Evolutionary conservation across 1,284 basidiomycete species (phyloP).

Genomic region (Anthracocystis walkeri): DNA sequence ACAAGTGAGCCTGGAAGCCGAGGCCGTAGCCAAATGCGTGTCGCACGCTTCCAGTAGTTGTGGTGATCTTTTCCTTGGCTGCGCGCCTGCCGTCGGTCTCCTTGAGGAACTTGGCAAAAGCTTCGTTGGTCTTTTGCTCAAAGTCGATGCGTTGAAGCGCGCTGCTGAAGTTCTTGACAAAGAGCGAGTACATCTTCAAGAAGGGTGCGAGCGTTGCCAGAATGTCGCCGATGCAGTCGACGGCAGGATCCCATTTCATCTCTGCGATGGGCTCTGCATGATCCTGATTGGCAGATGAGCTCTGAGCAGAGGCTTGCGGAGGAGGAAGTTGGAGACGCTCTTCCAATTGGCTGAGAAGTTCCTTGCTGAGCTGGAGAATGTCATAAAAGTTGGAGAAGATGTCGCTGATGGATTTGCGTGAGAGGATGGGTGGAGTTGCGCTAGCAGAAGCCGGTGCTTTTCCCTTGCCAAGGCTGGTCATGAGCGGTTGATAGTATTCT

Average conservation of each 20-base stretch:
- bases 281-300: conserved; percentile 71
- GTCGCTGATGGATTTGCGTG: conserved; percentile 77
- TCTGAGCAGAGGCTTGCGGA: conserved; percentile 60
- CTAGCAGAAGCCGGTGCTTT: conserved; percentile 75
- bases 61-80: conserved; percentile 31
- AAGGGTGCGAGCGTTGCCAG: conserved; percentile 67
- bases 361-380: conserved; percentile 86
- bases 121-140: conserved; percentile 60
- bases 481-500: conserved; percentile 64
- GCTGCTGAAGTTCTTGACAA: conserved; percentile 68
- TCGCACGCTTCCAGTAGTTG: conserved; percentile 17
- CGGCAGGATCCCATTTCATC: conserved; percentile 56
- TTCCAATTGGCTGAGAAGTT: conserved; percentile 77
- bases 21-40: conserved; percentile 60
- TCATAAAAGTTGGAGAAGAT: conserved; percentile 91
- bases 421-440: conserved; percentile 77
- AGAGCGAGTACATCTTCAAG: conserved; percentile 68
- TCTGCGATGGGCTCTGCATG: not conserved
- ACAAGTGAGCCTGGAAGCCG: conserved; percentile 66
- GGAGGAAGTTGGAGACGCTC: conserved; percentile 69
- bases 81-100: conserved; percentile 52
- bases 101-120: conserved; percentile 61
- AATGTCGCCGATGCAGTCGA: conserved; percentile 63
- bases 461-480: conserved; percentile 37
- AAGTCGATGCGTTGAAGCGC: conserved; percentile 64